A percentile compares a stretch with the other conserved stretches of the same genome.
Conservation (phyloP, 441 rosid species). For the Dalechampia spathulata region DNA sequence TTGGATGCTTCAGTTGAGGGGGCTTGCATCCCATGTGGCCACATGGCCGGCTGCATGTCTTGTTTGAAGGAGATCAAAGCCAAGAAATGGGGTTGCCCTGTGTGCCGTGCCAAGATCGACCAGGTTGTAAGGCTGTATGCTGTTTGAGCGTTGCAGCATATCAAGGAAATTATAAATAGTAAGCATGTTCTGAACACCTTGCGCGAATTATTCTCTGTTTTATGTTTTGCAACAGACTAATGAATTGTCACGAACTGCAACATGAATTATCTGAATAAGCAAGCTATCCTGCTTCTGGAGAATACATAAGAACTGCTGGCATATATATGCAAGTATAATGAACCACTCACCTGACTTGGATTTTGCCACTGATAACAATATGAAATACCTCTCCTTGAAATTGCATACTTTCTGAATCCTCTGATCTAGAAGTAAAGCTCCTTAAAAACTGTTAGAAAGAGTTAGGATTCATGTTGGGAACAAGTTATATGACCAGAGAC, state of each 20-base stretch:
- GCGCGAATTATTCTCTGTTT: neutral
- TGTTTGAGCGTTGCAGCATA: slow-evolving; percentile 39
- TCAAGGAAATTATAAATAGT: slow-evolving; percentile 3
- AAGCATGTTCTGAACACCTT: slow-evolving; percentile 4
- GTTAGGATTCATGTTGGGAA: too few relatives aligned
- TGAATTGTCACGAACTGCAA: neutral
- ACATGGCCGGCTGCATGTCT: slow-evolving; percentile 91
- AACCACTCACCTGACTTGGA: too few relatives aligned
- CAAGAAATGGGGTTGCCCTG: slow-evolving; percentile 94
- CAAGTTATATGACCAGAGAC: neutral
- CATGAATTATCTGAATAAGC: neutral
- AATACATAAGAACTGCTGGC: too few relatives aligned
- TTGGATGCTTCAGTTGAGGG: slow-evolving; percentile 90
- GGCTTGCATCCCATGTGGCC: slow-evolving; percentile 93
- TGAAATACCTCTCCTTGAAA: neutral
- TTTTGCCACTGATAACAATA: too few relatives aligned
- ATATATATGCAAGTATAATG: too few relatives aligned
- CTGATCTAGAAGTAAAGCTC: too few relatives aligned
- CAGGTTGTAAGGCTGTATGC: slow-evolving; percentile 68
- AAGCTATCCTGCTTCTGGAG: neutral
- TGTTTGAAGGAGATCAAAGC: slow-evolving; percentile 75
- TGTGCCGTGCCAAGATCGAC: slow-evolving; percentile 75
- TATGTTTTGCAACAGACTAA: neutral
- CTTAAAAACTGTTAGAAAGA: neutral
- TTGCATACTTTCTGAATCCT: too few relatives aligned